These are phyloP conservation scores for Phyllosticta capitalensis DNA, from an alignment of 2,329 filamentous ascomycete genomes.

Conservation along the genomic window DNA sequence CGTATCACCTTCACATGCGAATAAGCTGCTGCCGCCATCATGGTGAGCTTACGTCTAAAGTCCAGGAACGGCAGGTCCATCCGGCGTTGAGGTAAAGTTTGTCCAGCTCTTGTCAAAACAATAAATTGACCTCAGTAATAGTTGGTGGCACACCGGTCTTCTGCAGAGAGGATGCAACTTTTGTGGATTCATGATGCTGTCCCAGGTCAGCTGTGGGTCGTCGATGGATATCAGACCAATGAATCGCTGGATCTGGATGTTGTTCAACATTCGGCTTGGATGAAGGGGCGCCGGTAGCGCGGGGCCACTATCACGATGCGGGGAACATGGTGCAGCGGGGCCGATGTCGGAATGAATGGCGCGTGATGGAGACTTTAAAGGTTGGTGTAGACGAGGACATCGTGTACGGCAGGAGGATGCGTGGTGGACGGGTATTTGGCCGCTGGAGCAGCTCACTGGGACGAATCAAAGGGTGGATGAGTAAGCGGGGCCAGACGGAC, in stretches of 20 bases:
- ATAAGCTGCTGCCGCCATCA: too few species aligned
- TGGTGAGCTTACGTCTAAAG: not conserved
- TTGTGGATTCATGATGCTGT: not conserved
- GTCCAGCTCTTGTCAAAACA: not conserved
- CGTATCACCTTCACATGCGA: not conserved
- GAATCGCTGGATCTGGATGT: not conserved
- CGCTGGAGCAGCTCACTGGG: too few species aligned
- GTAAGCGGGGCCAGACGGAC: not conserved
- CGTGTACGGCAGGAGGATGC: not conserved
- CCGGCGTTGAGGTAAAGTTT: not conserved
- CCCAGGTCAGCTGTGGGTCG: not conserved
- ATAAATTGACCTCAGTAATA: not conserved
- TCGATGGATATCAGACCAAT: not conserved
- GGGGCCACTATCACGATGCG: not conserved
- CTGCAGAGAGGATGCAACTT: not conserved
- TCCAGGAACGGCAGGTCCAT: not conserved
- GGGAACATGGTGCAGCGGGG: too few species aligned
- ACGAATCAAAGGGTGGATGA: too few species aligned
- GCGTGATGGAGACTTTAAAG: not conserved
- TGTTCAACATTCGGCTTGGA: not conserved
- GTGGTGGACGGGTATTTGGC: too few species aligned
- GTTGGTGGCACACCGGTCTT: not conserved
- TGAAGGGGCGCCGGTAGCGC: not conserved
- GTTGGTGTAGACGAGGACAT: not conserved
- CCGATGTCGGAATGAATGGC: not conserved